phyloP scores from a whole-genome alignment of 371 early-diverging fungal genomes.

The Mucor circinelloides region DNA sequence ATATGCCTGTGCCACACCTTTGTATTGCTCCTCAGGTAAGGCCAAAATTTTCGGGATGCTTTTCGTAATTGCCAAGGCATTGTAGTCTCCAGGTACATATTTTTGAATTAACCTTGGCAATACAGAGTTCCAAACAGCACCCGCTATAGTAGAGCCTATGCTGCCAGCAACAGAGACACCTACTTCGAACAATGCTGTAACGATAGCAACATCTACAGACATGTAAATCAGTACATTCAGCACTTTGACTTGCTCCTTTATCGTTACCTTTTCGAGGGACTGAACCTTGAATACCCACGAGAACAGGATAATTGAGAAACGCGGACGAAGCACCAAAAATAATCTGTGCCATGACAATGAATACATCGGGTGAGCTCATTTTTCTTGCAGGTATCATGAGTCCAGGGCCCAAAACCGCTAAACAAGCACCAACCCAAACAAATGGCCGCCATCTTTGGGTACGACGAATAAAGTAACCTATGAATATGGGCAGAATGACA shows the following conservation, averaged over 20 bases:
- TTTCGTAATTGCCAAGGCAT: neutral
- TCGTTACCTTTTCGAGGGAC: constrained; percentile 26
- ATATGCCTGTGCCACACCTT: constrained; percentile 15
- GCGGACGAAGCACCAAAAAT: constrained; percentile 38
- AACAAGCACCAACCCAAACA: constrained; percentile 62
- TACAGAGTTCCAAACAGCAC: constrained; percentile 50
- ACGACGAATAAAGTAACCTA: constrained; percentile 36
- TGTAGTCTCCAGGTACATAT: constrained; percentile 44
- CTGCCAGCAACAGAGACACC: constrained; percentile 40
- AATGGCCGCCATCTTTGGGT: constrained; percentile 47
- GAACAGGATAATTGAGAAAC: constrained; percentile 24
- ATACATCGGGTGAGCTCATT: constrained; percentile 24
- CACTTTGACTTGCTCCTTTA: too few relatives aligned
- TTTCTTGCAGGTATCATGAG: constrained; percentile 26
- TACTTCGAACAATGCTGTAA: constrained; percentile 43
- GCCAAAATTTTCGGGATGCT: constrained; percentile 11
- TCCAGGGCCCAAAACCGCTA: constrained; percentile 42
- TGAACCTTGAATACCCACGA: constrained; percentile 38
- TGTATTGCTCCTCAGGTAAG: constrained; percentile 22
- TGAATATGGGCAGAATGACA: constrained; percentile 21
- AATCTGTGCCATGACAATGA: constrained; percentile 33
- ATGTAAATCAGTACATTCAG: too few relatives aligned
- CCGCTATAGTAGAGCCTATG: constrained; percentile 47
- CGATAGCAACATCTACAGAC: constrained; percentile 31
- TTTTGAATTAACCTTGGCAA: constrained; percentile 34